Evolutionary conservation across 352 stramenopile species (phyloP), one percentile per base, ranked within the genome.

Genomic region (Phytophthora ramorum): DNA sequence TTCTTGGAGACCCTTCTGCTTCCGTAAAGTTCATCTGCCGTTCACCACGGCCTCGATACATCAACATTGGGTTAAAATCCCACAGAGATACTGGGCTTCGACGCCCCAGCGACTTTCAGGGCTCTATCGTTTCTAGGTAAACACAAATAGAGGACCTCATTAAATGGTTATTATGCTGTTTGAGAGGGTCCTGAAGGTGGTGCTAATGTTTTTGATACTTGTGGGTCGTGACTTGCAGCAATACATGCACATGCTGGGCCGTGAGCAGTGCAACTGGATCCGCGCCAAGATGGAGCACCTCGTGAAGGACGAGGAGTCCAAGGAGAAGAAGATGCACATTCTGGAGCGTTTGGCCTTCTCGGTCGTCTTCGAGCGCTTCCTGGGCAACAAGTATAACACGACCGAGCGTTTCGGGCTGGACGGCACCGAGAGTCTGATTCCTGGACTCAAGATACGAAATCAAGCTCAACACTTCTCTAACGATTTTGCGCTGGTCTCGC

Each of bases 211-310:
- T 64, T 16, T 54, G 8, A 8, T 57, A 12, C 20, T 28, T 32
- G 17, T n/a, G n/a, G n/a, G n/a, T n/a, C n/a, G 26, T 44, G 17
- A 20, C 37, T 52, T 65, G 43, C 52, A 92, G 83, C 83, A 99
- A 90, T 99, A 99, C 80, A 99, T 99, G 96, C 98, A 99, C 83
- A 99, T 99, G 69, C 79, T 90, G 26, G 83, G 97, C 76, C 87
- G 89, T 22, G 84, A 99, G 37, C 97, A 99, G 80, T 98, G 92
- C 80, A 99, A 99, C 79, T 99, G 97, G 97, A 97, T 99, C 58
- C 92, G 97, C 37, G 78, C 79, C 54, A 95, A 96, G 64, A 75
- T 96, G 70, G 86, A 94, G 66, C 81, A 88, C 56, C 52, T 95
- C 8, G 85, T 93, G 16, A 79, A 90, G 52, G 61, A 70, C 22